A percentile compares a stretch with the other conserved stretches of the same genome.
phyloP scores from a whole-genome alignment of 768 basidiomycete genomes.

The Tephrocybe sp. region DNA sequence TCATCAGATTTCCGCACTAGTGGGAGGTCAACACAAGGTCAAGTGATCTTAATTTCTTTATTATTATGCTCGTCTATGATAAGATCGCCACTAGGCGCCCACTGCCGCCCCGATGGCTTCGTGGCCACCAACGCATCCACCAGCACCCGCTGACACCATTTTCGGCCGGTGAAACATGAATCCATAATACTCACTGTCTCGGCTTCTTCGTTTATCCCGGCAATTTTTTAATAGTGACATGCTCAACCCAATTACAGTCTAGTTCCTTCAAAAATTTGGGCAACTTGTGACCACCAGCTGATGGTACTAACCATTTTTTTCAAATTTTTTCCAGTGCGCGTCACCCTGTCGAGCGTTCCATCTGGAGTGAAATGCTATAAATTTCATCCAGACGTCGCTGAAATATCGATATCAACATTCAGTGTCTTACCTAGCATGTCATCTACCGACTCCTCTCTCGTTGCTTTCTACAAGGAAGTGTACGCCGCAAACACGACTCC shows the following conservation, averaged over 20 bases:
- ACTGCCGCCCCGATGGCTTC: background rate
- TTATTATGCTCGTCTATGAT: no score
- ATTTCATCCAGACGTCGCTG: background rate
- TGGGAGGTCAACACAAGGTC: background rate
- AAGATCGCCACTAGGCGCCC: background rate
- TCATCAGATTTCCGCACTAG: no score
- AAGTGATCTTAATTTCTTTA: background rate
- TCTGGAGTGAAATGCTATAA: background rate
- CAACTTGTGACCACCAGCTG: no score
- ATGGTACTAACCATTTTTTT: no score
- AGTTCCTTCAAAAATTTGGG: no score
- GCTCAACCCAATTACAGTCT: no score
- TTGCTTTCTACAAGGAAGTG: slow-evolving; percentile 6
- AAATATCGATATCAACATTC: background rate
- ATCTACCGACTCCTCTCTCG: background rate
- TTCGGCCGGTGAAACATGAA: background rate
- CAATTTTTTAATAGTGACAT: no score
- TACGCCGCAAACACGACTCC: slow-evolving; percentile 6
- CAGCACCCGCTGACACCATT: background rate
- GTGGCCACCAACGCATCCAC: background rate
- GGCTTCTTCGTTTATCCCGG: no score
- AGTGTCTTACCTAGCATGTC: background rate
- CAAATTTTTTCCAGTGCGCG: no score
- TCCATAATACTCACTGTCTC: no score
- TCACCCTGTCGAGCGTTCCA: no score